Conservation (phyloP, 345 rosid genomes). For the Theobroma cacao region DNA sequence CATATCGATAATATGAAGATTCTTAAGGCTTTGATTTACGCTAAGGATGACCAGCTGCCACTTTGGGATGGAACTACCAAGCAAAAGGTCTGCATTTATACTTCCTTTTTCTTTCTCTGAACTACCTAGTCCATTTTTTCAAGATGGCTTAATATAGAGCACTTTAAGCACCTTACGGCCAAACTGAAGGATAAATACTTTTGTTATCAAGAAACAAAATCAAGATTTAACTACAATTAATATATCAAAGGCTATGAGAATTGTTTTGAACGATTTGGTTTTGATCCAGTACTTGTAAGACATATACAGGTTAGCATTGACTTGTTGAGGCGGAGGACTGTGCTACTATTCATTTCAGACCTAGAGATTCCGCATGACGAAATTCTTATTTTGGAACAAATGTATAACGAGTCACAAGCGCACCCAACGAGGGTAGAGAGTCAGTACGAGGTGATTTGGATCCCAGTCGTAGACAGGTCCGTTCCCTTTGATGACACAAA, state of each 20-base stretch:
- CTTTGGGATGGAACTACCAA: constrained; percentile 48
- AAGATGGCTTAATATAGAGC: neutral
- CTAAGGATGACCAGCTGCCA: constrained; percentile 49
- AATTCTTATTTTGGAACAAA: constrained; percentile 34
- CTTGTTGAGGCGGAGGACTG: constrained; percentile 43
- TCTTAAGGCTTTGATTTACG: constrained; percentile 50
- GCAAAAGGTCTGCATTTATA: constrained; percentile 38
- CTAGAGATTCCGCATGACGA: constrained; percentile 39
- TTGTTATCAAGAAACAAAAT: neutral
- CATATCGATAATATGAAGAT: constrained; percentile 69
- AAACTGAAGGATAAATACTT: neutral
- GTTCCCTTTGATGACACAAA: constrained; percentile 9
- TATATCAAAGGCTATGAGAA: neutral
- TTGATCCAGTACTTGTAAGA: neutral
- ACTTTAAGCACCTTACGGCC: too few relatives aligned
- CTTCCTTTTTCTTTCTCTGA: neutral
- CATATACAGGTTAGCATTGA: constrained; percentile 45
- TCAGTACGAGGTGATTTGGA: constrained; percentile 66
- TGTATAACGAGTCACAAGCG: constrained; percentile 38
- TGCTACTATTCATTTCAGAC: constrained; percentile 58
- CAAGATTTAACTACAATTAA: neutral
- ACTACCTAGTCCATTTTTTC: neutral
- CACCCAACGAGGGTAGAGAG: constrained; percentile 34
- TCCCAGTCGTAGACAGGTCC: constrained; percentile 47
- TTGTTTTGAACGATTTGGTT: neutral